Conservation (phyloP, 169 alveolate genomes). For the Plasmodium inui region DNA sequence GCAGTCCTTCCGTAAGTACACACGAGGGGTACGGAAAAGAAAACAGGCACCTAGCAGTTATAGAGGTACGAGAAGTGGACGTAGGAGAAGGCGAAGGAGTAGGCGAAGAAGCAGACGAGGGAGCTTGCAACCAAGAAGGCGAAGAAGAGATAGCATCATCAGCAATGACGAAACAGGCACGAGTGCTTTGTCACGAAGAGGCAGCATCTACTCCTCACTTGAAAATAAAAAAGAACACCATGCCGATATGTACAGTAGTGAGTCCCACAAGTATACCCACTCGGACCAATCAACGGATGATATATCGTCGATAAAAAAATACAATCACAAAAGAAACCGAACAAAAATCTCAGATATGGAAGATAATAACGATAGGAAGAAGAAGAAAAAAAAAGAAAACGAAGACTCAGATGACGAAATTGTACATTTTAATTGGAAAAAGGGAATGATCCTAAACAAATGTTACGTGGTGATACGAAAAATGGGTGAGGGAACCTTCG, state of each 20-base stretch:
- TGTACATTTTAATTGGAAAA: slow-evolving; percentile 83
- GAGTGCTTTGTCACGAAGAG: neutral
- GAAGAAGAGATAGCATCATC: neutral
- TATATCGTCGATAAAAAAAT: slow-evolving; percentile 1
- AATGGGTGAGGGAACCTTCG: slow-evolving; percentile 98
- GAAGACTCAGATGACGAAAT: slow-evolving; percentile 76
- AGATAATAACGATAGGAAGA: slow-evolving; percentile 33
- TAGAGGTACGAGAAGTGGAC: neutral
- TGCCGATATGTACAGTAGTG: slow-evolving; percentile 15
- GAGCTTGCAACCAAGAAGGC: neutral
- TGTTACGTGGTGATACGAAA: slow-evolving; percentile 89
- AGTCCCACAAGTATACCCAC: neutral
- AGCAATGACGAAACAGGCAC: neutral
- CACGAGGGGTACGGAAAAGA: slow-evolving; percentile 17
- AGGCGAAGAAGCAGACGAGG: neutral
- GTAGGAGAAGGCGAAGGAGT: neutral
- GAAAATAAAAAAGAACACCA: slow-evolving; percentile 12
- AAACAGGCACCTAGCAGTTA: neutral
- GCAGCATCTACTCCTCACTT: neutral
- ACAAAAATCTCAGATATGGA: slow-evolving; percentile 13
- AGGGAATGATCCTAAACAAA: slow-evolving; percentile 83
- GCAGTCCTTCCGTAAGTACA: neutral
- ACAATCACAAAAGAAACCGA: slow-evolving; percentile 38
- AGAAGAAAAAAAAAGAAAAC: slow-evolving; percentile 66
- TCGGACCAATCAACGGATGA: slow-evolving; percentile 7